phyloP scores from a whole-genome alignment of 768 basidiomycete genomes.

The Vararia minispora region DNA sequence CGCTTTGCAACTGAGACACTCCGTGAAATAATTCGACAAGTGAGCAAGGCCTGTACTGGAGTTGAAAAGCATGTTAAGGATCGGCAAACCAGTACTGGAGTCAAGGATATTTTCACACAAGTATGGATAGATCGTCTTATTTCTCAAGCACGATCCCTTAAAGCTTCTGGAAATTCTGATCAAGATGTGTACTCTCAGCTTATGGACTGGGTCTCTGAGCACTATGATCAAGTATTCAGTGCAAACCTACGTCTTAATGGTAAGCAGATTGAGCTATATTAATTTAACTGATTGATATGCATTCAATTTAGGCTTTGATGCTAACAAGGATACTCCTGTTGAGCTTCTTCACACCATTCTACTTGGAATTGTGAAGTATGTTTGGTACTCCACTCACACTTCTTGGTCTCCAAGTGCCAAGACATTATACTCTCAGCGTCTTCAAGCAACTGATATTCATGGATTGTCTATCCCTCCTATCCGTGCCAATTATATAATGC shows the following conservation, averaged over 20 bases:
- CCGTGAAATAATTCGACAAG: neutral
- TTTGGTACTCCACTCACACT: conserved; percentile 26
- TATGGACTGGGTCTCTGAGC: conserved; percentile 18
- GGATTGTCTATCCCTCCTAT: conserved; percentile 22
- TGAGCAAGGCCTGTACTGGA: conserved; percentile 5
- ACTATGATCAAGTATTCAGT: conserved; percentile 20
- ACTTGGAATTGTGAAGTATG: conserved; percentile 31
- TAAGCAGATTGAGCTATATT: too few species aligned
- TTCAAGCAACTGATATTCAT: conserved; percentile 22
- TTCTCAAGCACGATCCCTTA: conserved; percentile 9
- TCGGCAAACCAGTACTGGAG: conserved; percentile 11
- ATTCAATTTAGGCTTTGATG: conserved; percentile 13
- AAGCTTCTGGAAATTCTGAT: conserved; percentile 4
- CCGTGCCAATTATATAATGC: conserved; percentile 29
- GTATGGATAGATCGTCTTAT: conserved; percentile 11
- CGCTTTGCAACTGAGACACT: conserved; percentile 3
- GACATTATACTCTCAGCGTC: conserved; percentile 18
- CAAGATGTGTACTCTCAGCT: conserved; percentile 19
- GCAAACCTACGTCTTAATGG: conserved; percentile 20
- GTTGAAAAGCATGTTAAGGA: conserved; percentile 5
- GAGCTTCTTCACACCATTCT: conserved; percentile 35
- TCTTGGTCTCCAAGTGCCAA: conserved; percentile 21
- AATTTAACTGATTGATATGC: neutral
- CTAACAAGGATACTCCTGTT: conserved; percentile 19
- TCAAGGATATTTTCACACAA: conserved; percentile 15